Evolutionary conservation across 257 asterid genomes (phyloP), one percentile per base, ranked within the genome.

Genomic region (Penstemon davidsonii): DNA sequence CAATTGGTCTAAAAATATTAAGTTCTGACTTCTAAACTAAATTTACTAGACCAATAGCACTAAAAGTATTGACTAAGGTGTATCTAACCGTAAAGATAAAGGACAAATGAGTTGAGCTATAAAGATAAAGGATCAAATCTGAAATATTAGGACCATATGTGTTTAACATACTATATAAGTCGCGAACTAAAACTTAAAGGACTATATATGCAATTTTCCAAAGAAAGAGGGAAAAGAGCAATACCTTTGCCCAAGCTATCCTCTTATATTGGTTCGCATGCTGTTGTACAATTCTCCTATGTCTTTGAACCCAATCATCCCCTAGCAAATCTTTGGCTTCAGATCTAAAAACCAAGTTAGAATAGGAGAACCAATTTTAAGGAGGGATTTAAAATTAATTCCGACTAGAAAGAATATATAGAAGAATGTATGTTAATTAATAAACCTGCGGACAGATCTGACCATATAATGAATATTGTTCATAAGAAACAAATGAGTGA

Each of bases 251-350:
- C 99, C 99, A 94, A 60, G 96, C 96, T 64, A 87, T 77, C 85
- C 97, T 87, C 85, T 94, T 90, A 69, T 94, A 94, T 66, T 90
- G 97, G 80, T 87, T 94, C 66, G 99, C 99, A 71, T 94, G 99
- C 73, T 94, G 96, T 76, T 94, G 99, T 19, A 94, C 99, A 68
- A 85, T 73, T 82, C 99, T 84, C 58, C 99, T 83, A 74, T 94
- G 99, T 79, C 94, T 88, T 84, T 94, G 99, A 66, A 94, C 99
- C 99, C 99, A 94, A 81, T 94, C 99, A 78, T 94, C 99, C 43
- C 99, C 97, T 78, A 94, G 79, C 79, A 90, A 78, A 73, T 94
- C 99, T 75, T 94, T 94, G 66, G 99, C 99, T 88, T 94, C 99
- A 57, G 99, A 94, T 83, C 99, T 94, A 66, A 69, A 49, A 83